A percentile compares a stretch with the other conserved stretches of the same genome.
These are phyloP conservation scores for Hypoxylon sp. DNA, from an alignment of 2,329 filamentous ascomycete species.

Conservation along the genomic window DNA sequence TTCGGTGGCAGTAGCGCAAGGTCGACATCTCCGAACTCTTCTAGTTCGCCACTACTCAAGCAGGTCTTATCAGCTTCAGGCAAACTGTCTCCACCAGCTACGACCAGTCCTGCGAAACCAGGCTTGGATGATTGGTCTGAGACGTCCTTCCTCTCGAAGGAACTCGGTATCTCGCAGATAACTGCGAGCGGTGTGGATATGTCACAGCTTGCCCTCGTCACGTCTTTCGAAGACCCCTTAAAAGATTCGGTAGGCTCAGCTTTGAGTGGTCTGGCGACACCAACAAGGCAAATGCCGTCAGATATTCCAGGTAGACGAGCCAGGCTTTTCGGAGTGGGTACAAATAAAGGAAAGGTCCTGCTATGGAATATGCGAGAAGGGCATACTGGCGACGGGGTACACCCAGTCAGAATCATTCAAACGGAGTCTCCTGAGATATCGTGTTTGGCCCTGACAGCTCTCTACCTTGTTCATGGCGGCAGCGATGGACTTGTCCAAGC, in stretches of 20 bases:
- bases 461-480: conserved; percentile 93
- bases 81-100: conserved; percentile 44
- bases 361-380: conserved; percentile 87
- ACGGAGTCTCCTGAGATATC: conserved; percentile 93
- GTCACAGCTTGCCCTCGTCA: conserved; percentile 80
- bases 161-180: conserved; percentile 72
- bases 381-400: conserved; percentile 70
- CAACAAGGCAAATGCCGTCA: conserved; percentile 58
- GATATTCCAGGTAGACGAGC: conserved; percentile 89
- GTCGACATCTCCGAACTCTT: conserved; percentile 43
- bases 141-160: conserved; percentile 74
- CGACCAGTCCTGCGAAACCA: conserved; percentile 47
- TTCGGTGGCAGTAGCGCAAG: conserved; percentile 51
- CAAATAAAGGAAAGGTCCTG: conserved; percentile 80
- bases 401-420: conserved; percentile 84
- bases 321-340: conserved; percentile 86
- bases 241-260: conserved; percentile 65
- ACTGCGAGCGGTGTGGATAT: conserved; percentile 80
- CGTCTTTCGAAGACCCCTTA: conserved; percentile 83
- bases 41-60: conserved; percentile 44
- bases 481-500: conserved; percentile 95
- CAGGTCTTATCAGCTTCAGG: conserved; percentile 46
- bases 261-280: conserved; percentile 66
- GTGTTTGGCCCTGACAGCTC: conserved; percentile 83
- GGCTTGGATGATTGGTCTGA: conserved; percentile 75